phyloP scores from a whole-genome alignment of 192 early-diverging fungal genomes.

The Chytriomyces sp. region DNA sequence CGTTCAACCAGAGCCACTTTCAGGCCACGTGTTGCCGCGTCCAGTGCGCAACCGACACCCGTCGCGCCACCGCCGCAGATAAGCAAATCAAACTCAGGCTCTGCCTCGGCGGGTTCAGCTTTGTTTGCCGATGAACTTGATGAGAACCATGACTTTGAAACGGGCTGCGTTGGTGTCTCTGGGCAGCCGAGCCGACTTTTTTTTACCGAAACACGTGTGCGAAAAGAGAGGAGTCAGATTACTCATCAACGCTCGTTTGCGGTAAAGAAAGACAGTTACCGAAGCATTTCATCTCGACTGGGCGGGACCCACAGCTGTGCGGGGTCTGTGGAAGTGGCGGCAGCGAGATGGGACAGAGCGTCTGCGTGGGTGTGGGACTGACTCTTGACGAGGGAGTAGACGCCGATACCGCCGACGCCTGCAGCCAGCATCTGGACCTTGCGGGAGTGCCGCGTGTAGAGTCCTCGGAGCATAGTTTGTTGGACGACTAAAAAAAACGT shows the following conservation, averaged over 20 bases:
- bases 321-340: not conserved
- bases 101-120: not conserved
- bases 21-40: constrained; percentile 91
- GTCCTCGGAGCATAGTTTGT: not conserved
- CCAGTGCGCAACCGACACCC: constrained; percentile 87
- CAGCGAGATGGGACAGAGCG: not conserved
- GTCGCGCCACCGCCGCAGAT: constrained; percentile 97
- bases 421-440: not conserved
- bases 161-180: not conserved
- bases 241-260: not conserved
- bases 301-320: not conserved
- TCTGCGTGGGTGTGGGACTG: not conserved
- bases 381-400: not conserved
- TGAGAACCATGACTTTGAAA: not conserved
- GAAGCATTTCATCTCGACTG: not conserved
- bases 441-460: not conserved
- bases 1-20: constrained; percentile 93
- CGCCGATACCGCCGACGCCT: not conserved
- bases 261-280: not conserved
- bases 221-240: not conserved
- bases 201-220: not conserved
- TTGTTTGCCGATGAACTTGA: not conserved
- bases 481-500: too few relatives aligned
- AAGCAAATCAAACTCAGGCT: constrained; percentile 77
- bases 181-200: not conserved